A percentile compares a stretch with the other conserved stretches of the same genome.
Conservation (phyloP, 306 rosid species). For the Lupinus albus region DNA sequence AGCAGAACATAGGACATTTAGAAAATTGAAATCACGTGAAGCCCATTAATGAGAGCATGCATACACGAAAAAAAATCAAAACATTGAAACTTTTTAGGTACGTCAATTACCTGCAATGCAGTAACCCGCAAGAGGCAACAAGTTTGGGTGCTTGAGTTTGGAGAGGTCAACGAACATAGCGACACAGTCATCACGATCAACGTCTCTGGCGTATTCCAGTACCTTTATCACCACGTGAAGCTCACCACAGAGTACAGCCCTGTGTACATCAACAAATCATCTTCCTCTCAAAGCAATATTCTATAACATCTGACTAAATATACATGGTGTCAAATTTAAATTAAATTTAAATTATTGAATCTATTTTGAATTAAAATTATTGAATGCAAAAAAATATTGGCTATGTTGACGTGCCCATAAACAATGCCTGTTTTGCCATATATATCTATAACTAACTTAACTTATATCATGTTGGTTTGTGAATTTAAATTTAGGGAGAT, state of each 20-base stretch:
- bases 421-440: too few species aligned
- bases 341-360: too few species aligned
- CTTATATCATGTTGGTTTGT: too few species aligned
- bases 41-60: constrained; percentile 36
- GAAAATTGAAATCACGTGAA: constrained; percentile 54
- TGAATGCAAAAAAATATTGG: too few species aligned
- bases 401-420: too few species aligned
- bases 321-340: too few species aligned
- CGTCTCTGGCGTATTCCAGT: constrained; percentile 66
- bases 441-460: too few species aligned
- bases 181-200: constrained; percentile 59
- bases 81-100: not conserved
- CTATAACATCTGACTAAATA: too few species aligned
- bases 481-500: too few species aligned
- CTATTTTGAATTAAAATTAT: too few species aligned
- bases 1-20: constrained; percentile 37
- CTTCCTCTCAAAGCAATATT: not conserved
- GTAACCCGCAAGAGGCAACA: constrained; percentile 86
- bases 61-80: not conserved
- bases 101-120: constrained; percentile 83
- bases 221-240: constrained; percentile 93
- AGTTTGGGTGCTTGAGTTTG: constrained; percentile 74
- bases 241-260: constrained; percentile 81
- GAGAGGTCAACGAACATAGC: constrained; percentile 62
- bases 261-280: not conserved